A percentile compares a stretch with the other conserved stretches of the same genome.
Evolutionary conservation across 257 asterid species (phyloP).

Genomic region (Handroanthus guayacan): DNA sequence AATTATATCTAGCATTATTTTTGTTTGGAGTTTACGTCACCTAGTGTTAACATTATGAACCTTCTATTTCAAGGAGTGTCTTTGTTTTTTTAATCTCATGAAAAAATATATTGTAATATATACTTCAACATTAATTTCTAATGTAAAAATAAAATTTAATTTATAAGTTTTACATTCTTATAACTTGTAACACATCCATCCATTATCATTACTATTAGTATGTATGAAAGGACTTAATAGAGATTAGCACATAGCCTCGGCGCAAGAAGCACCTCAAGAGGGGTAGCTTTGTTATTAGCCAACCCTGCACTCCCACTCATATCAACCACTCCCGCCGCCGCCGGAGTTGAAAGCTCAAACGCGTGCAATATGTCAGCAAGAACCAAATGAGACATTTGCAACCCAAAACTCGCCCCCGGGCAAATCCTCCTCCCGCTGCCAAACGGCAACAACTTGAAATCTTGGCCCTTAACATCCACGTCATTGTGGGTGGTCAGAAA

Average conservation of each 20-base stretch:
- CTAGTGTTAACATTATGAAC: no score
- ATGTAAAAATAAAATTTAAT: no score
- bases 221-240: neutral
- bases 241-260: neutral
- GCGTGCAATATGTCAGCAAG: conserved; percentile 4
- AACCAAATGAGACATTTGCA: neutral
- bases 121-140: no score
- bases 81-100: no score
- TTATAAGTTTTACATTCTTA: no score
- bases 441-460: neutral
- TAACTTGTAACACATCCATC: no score
- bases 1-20: no score
- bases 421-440: conserved; percentile 9
- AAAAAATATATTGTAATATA: no score
- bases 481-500: conserved; percentile 5
- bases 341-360: neutral
- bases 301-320: conserved; percentile 4
- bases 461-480: conserved; percentile 6
- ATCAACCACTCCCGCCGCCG: neutral
- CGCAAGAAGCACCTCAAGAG: neutral
- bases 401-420: neutral
- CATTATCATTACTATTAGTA: no score
- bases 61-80: no score
- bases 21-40: no score
- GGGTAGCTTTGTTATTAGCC: neutral